Conservation (phyloP, 306 rosid genomes). For the Crataegus laevigata region DNA sequence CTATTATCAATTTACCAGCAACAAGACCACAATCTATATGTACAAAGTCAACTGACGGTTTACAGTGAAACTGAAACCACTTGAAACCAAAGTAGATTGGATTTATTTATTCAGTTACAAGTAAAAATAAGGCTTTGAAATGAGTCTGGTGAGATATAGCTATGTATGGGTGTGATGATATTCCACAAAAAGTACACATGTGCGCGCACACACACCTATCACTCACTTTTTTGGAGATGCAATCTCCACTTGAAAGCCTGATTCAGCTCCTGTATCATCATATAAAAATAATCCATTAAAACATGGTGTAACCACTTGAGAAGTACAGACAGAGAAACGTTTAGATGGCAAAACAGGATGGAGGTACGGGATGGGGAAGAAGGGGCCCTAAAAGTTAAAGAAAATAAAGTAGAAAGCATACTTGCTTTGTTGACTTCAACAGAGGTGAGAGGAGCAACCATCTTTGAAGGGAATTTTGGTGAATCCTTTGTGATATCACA, state of each 20-base stretch:
- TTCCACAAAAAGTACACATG: background rate
- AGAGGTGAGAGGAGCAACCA: slow-evolving; percentile 24
- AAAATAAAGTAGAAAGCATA: slow-evolving; percentile 33
- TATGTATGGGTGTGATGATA: slow-evolving; percentile 14
- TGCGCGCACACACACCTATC: background rate
- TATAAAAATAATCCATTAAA: slow-evolving; percentile 20
- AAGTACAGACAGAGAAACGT: background rate
- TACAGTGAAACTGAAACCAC: background rate
- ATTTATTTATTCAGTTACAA: slow-evolving; percentile 3
- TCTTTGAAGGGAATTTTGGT: slow-evolving; percentile 23
- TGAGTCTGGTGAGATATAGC: background rate
- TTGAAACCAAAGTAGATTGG: slow-evolving; percentile 2
- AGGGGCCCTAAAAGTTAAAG: background rate
- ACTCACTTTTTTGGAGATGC: slow-evolving; percentile 60
- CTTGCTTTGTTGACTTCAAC: slow-evolving; percentile 46
- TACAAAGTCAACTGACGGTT: background rate
- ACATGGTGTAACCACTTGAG: slow-evolving; percentile 13
- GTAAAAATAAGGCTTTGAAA: slow-evolving; percentile 1
- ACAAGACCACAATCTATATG: background rate
- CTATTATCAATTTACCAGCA: background rate
- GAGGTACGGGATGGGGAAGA: background rate
- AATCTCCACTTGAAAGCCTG: slow-evolving; percentile 32
- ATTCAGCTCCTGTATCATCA: slow-evolving; percentile 41
- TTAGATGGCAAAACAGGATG: background rate
- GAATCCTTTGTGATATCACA: slow-evolving; percentile 24